These are phyloP conservation scores for Hymenoscyphus salicellus DNA, from an alignment of 2,329 filamentous ascomycete species.

Conservation along the genomic window DNA sequence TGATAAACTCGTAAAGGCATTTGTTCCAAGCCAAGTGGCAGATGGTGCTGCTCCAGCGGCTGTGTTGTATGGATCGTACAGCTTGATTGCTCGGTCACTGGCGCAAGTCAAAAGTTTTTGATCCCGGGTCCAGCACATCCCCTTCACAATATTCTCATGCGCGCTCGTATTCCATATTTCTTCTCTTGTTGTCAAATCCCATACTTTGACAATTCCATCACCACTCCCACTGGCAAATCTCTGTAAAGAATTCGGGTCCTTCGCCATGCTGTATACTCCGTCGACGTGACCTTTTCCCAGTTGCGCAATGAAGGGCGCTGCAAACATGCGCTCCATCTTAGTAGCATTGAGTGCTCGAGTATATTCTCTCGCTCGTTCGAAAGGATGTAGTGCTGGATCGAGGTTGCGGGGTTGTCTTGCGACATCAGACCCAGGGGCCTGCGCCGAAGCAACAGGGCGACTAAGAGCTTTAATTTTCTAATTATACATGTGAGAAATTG, in stretches of 20 bases:
- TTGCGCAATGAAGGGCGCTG: conserved; percentile 77
- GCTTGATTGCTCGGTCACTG: conserved; percentile 79
- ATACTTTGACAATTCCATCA: conserved; percentile 91
- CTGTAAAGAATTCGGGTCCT: conserved; percentile 72
- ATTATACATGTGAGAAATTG: background rate
- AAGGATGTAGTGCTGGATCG: conserved; percentile 83
- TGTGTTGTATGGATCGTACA: conserved; percentile 86
- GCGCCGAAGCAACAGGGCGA: conserved; percentile 61
- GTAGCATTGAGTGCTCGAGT: conserved; percentile 77
- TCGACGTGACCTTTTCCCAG: conserved; percentile 90
- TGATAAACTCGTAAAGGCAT: conserved; percentile 78
- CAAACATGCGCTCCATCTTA: conserved; percentile 91
- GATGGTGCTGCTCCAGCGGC: conserved; percentile 65
- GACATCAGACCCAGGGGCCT: conserved; percentile 64
- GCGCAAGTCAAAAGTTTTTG: conserved; percentile 83
- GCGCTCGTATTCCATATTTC: conserved; percentile 77
- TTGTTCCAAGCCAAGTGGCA: conserved; percentile 79
- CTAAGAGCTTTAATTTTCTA: conserved; percentile 65
- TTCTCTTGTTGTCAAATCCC: conserved; percentile 72
- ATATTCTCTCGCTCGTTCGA: conserved; percentile 86
- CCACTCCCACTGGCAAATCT: conserved; percentile 80
- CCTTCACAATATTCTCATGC: conserved; percentile 92
- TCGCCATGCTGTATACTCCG: conserved; percentile 77
- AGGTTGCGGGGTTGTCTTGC: conserved; percentile 67
- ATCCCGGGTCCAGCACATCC: conserved; percentile 83